Evolutionary conservation across 495 filamentous ascomycete genomes (phyloP).

Genomic region (Cryomyces antarcticus): DNA sequence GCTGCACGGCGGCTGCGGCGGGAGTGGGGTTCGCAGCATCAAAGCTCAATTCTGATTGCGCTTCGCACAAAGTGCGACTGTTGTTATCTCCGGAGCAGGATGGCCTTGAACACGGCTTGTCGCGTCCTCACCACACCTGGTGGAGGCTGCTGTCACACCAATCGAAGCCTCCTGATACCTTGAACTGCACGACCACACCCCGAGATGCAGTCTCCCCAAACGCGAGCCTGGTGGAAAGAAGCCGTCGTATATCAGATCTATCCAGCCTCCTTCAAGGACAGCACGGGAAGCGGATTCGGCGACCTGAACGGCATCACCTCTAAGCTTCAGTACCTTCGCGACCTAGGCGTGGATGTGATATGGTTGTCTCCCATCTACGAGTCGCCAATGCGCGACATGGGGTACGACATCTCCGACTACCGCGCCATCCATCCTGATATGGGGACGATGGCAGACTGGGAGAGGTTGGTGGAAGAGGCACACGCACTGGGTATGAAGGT

Average conservation of each 20-base stretch:
- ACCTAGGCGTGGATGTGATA: conserved; percentile 42
- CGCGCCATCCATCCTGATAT: conserved; percentile 38
- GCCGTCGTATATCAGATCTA: conserved; percentile 48
- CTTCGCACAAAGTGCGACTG: no score
- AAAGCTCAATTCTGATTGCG: no score
- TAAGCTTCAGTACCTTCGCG: conserved; percentile 42
- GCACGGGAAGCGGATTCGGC: conserved; percentile 45
- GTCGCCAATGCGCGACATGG: conserved; percentile 42
- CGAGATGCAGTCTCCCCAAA: no score
- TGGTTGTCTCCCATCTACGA: conserved; percentile 53
- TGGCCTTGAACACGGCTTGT: no score
- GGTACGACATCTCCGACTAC: conserved; percentile 53
- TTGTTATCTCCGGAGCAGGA: no score
- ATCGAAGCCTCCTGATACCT: no score
- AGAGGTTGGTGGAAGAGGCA: conserved; percentile 35
- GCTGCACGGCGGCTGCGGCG: no score
- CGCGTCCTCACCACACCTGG: no score
- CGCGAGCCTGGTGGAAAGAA: conserved; percentile 35
- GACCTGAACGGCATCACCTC: conserved; percentile 47
- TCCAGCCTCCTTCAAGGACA: conserved; percentile 44
- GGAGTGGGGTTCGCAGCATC: no score
- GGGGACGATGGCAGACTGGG: conserved; percentile 42
- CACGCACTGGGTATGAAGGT: conserved; percentile 43
- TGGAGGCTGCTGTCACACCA: no score
- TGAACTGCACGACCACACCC: no score